Evolutionary conservation across 441 rosid genomes (phyloP), one percentile per base, ranked within the genome.

Genomic region (Croton setiger): DNA sequence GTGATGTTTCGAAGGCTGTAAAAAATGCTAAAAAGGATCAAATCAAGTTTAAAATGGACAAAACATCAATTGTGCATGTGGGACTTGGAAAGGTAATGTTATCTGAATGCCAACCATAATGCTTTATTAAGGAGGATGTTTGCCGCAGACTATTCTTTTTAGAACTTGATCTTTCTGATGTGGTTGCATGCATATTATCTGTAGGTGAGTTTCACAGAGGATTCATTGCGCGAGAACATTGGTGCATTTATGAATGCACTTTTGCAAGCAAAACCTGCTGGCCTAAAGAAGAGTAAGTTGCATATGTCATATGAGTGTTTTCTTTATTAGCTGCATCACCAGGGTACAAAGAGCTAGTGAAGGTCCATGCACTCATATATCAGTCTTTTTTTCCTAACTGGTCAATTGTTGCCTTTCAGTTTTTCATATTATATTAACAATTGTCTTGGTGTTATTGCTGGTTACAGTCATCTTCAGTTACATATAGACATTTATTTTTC

Each of bases 181-280:
- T 75, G 56, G 62, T 62, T 73, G 53, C 31, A 13, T 27, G 1
- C 31, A 27, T 65, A 63, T 53, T 56, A 37, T 76, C 70, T 67
- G 66, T 78, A 90, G 98, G 80, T 81, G 71, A 87, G 91, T 79
- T 81, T 86, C 72, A 70, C 87, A 1, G 99, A 95, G 72, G 92
- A 85, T 72, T 76, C 74, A 67, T 79, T 95, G 63, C 86, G 90
- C 8, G 97, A 92, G 72, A 95, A 95, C 63, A 76, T 89, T 36
- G 94, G 97, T 67, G 99, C 99, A 49, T 88, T 95, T 70, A 89
- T 95, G 85, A 89, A 90, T 72, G 88, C 97, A n/a, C 90, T 95
- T 76, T 78, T 95, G 73, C 88, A 75, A 66, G 93, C 99, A 48
- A 95, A 95, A 74, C 99, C 99, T 51, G 87, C 92, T 0, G 98